Evolutionary conservation across 2,329 filamentous ascomycete species (phyloP), one percentile per base, ranked within the genome.

Genomic region (Pseudogymnoascus sp.): DNA sequence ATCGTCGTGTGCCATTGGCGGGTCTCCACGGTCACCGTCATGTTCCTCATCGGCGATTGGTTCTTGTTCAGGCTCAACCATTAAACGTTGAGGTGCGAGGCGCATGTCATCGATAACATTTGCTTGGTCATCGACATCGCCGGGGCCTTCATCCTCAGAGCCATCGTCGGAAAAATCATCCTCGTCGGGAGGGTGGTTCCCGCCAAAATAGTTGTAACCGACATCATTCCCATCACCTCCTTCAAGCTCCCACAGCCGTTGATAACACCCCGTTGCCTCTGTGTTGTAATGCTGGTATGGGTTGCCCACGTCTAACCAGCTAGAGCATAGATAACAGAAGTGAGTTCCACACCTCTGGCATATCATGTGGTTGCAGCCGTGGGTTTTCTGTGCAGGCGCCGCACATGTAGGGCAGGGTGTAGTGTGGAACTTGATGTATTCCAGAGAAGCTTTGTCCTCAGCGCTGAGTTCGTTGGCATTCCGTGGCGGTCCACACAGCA

Each of bases 351-450:
- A 99, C 67, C 90, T 87, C 74, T 88, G 91, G 76, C 93, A 97
- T 60, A 88, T 90, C 92, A 97, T 97, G 76, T 97, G 93, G 75
- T 97, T 97, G 80, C 95, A 99, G 40, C 95, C 95, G 72, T 90
- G 87, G 1, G 89, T 91, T 79, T 99, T 99, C 73, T 96, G 91
- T 21, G 88, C 88, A 0, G 91, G 91, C 0, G 89, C 88, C 31
- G 82, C 85, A 77, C 95, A 99, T 3, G 91, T 93, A 10, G 95
- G 93, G 72, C 95, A 99, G 1, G 89, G 87, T 10, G 91, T 91
- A 0, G 93, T 96, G 77, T 96, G 87, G 66, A 85, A 77, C 59
- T 84, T 81, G 69, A 99, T 81, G 73, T 96, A 99, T 64, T 95
- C 89, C 67, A 95, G 81, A 2, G 90, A 92, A 0, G 91, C 91